These are phyloP conservation scores for Filosporella fistucella DNA, from an alignment of 495 filamentous ascomycete genomes.

Conservation along the genomic window DNA sequence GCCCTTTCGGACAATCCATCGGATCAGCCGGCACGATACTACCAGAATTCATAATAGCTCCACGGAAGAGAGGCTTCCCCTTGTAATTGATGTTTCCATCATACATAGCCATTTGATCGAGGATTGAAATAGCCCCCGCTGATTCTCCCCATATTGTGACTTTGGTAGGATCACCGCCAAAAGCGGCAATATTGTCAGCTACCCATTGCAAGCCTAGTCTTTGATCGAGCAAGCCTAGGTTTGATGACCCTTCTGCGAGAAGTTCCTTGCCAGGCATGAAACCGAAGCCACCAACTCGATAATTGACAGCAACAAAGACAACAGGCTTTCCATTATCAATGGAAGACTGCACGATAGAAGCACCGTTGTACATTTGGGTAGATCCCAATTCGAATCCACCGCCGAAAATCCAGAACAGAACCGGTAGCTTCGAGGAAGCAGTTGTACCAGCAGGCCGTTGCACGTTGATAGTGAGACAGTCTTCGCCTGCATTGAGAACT, in stretches of 20 bases:
- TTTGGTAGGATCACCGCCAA: slow-evolving; percentile 34
- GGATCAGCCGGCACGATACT: slow-evolving; percentile 56
- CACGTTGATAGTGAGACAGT: slow-evolving; percentile 66
- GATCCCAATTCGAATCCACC: slow-evolving; percentile 62
- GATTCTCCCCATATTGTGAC: slow-evolving; percentile 41
- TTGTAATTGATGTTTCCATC: slow-evolving; percentile 67
- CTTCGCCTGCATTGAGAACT: slow-evolving; percentile 50
- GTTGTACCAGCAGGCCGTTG: slow-evolving; percentile 48
- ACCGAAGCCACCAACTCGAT: slow-evolving; percentile 56
- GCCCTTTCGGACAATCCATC: slow-evolving; percentile 59
- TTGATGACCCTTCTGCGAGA: slow-evolving; percentile 56
- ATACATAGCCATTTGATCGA: slow-evolving; percentile 65
- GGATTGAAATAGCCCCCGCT: slow-evolving; percentile 55
- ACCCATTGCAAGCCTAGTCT: slow-evolving; percentile 41
- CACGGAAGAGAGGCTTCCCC: slow-evolving; percentile 63
- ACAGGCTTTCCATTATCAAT: slow-evolving; percentile 54
- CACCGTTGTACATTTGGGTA: slow-evolving; percentile 48
- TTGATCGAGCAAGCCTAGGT: slow-evolving; percentile 37
- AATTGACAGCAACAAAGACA: slow-evolving; percentile 59
- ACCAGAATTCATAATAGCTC: slow-evolving; percentile 61
- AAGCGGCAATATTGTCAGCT: slow-evolving; percentile 42
- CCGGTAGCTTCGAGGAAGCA: slow-evolving; percentile 43
- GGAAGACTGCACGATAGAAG: slow-evolving; percentile 45
- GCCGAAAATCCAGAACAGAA: slow-evolving; percentile 66
- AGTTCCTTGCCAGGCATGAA: slow-evolving; percentile 61